Evolutionary conservation across 805 yeast species (phyloP).

Genomic region (Yamadazyma phyllophila): DNA sequence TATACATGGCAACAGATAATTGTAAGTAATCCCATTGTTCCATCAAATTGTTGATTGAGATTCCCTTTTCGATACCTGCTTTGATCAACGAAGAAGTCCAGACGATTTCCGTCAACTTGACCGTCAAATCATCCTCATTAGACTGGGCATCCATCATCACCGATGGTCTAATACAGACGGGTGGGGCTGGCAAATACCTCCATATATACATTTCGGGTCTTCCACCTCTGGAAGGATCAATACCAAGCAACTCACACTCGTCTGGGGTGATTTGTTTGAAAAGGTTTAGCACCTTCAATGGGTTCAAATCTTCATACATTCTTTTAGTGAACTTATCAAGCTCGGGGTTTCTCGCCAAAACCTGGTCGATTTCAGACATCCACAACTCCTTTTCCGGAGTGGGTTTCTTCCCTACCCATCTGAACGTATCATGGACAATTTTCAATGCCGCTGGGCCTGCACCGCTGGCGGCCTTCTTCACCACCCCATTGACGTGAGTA

Average conservation of each 20-base stretch:
- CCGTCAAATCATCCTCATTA: conserved; percentile 96
- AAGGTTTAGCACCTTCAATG: conserved; percentile 80
- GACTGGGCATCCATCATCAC: conserved; percentile 90
- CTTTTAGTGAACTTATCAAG: conserved; percentile 81
- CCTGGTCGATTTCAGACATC: conserved; percentile 82
- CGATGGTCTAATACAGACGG: conserved; percentile 97
- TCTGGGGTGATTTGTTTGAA: conserved; percentile 82
- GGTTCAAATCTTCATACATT: conserved; percentile 91
- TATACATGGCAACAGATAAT: conserved; percentile 93
- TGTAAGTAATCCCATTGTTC: conserved; percentile 99
- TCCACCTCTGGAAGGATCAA: conserved; percentile 83
- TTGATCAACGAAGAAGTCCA: conserved; percentile 94
- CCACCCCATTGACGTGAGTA: conserved; percentile 92
- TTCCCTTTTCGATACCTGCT: conserved; percentile 94
- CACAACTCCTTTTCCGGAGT: conserved; percentile 82
- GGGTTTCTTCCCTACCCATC: conserved; percentile 91
- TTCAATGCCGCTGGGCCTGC: conserved; percentile 92
- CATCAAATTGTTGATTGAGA: conserved; percentile 89
- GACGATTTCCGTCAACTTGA: conserved; percentile 91
- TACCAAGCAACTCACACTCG: conserved; percentile 91
- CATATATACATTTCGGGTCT: conserved; percentile 95
- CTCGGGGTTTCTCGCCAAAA: conserved; percentile 77
- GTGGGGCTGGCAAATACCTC: conserved; percentile 98
- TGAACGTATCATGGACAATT: conserved; percentile 90
- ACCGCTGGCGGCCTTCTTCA: conserved; percentile 91